Evolutionary conservation across 2,329 filamentous ascomycete genomes (phyloP).

Genomic region (Paecilomyces variotii): DNA sequence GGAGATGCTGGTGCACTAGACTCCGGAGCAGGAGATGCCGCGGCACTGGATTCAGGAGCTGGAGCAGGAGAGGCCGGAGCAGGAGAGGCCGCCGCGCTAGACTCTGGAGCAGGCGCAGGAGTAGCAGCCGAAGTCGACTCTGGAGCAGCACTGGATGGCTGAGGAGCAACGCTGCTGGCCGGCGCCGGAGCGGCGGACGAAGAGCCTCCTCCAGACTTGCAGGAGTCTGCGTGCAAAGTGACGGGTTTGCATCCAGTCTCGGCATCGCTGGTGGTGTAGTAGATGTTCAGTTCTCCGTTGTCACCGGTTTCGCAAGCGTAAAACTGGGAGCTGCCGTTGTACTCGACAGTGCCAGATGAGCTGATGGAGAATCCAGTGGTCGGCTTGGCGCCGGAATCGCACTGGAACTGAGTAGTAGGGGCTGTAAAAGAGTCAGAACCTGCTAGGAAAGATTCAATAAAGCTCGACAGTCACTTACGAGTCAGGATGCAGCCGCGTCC

Average conservation of each 20-base stretch:
- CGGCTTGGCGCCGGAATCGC: slow-evolving; percentile 47
- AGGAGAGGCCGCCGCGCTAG: background rate
- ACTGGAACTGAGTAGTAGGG: slow-evolving; percentile 53
- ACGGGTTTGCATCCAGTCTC: slow-evolving; percentile 28
- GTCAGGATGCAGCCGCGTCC: slow-evolving; percentile 58
- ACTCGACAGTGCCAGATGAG: slow-evolving; percentile 45
- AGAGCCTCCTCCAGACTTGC: slow-evolving; percentile 13
- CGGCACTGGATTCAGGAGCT: slow-evolving; percentile 6
- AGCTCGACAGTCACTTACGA: slow-evolving; percentile 30
- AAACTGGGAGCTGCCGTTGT: slow-evolving; percentile 47
- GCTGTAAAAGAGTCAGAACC: slow-evolving; percentile 26
- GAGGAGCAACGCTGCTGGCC: slow-evolving; percentile 8
- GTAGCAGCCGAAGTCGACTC: background rate
- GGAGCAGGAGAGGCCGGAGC: background rate
- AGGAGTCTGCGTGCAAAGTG: slow-evolving; percentile 27
- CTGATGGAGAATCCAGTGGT: slow-evolving; percentile 50
- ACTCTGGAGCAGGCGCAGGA: slow-evolving; percentile 1
- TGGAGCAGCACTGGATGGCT: slow-evolving; percentile 3
- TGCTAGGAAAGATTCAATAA: slow-evolving; percentile 6
- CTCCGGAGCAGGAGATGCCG: slow-evolving; percentile 3
- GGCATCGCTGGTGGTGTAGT: slow-evolving; percentile 24
- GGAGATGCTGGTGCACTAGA: background rate
- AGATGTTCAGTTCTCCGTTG: slow-evolving; percentile 34
- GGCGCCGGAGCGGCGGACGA: slow-evolving; percentile 6
- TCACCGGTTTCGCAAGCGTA: slow-evolving; percentile 52